These are phyloP conservation scores for Incumbomyces lentus DNA, from an alignment of 2,329 filamentous ascomycete species.

Conservation along the genomic window DNA sequence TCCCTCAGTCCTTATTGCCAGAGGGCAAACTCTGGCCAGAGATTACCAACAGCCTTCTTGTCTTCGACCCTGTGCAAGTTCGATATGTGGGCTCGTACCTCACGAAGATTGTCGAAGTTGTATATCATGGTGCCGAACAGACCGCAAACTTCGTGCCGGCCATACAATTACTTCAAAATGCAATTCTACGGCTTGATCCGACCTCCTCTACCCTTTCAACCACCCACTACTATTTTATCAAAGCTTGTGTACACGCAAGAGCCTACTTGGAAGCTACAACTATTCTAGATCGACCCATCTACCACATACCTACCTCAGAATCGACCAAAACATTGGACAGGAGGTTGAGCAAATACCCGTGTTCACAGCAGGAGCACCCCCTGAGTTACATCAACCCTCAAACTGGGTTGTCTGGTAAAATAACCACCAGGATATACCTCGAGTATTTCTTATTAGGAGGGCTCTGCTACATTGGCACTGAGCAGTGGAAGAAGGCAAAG, in stretches of 20 bases:
- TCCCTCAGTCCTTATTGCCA: slow-evolving; percentile 33
- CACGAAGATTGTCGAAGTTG: slow-evolving; percentile 27
- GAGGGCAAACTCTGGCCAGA: slow-evolving; percentile 40
- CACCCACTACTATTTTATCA: slow-evolving; percentile 31
- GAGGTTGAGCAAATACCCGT: slow-evolving; percentile 21
- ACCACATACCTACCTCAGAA: slow-evolving; percentile 28
- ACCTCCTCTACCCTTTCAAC: slow-evolving; percentile 34
- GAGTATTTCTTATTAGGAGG: slow-evolving; percentile 58
- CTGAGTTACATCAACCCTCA: slow-evolving; percentile 27
- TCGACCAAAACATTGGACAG: slow-evolving; percentile 10
- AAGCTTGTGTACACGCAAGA: slow-evolving; percentile 32
- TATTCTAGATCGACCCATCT: slow-evolving; percentile 33
- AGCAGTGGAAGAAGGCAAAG: slow-evolving; percentile 53
- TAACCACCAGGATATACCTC: slow-evolving; percentile 38
- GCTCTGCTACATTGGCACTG: slow-evolving; percentile 52
- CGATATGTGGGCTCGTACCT: slow-evolving; percentile 35
- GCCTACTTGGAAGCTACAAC: slow-evolving; percentile 31
- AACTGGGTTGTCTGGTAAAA: slow-evolving; percentile 30
- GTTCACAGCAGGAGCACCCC: slow-evolving; percentile 23
- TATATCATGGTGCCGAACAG: slow-evolving; percentile 26
- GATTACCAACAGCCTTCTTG: slow-evolving; percentile 41
- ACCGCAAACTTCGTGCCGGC: slow-evolving; percentile 28
- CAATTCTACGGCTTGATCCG: slow-evolving; percentile 36
- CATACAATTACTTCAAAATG: slow-evolving; percentile 31
- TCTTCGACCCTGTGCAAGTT: slow-evolving; percentile 40